Evolutionary conservation across 108 stramenopile species (phyloP).

Genomic region (Skeletonema grethae): DNA sequence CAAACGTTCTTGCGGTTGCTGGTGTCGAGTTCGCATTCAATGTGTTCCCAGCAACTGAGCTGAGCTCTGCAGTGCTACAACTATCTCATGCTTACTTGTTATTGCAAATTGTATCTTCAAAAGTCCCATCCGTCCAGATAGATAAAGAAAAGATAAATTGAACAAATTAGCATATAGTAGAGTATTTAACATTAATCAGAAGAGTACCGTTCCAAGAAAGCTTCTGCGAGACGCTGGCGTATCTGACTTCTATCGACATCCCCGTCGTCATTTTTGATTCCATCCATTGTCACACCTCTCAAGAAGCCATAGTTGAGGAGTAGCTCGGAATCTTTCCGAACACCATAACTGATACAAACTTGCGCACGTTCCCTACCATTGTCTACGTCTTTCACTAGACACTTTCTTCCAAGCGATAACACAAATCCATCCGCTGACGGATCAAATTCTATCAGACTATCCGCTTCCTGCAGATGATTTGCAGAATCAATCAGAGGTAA

Average conservation of each 20-base stretch:
- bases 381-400: slow-evolving; percentile 57
- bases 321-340: slow-evolving; percentile 64
- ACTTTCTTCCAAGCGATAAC: slow-evolving; percentile 56
- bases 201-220: slow-evolving; percentile 19
- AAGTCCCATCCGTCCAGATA: slow-evolving; percentile 18
- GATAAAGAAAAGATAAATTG: not conserved
- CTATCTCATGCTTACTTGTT: slow-evolving; percentile 63
- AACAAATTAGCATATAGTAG: not conserved
- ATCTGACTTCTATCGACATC: slow-evolving; percentile 17
- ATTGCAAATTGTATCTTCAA: slow-evolving; percentile 16
- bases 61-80: slow-evolving; percentile 85
- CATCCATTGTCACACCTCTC: slow-evolving; percentile 42
- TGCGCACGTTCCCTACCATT: slow-evolving; percentile 51
- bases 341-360: slow-evolving; percentile 75
- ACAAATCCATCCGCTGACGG: slow-evolving; percentile 57
- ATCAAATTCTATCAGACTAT: slow-evolving; percentile 73
- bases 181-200: slow-evolving; percentile 10
- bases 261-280: slow-evolving; percentile 14
- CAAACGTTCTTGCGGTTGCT: slow-evolving; percentile 23
- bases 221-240: slow-evolving; percentile 34
- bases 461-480: slow-evolving; percentile 75
- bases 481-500: slow-evolving; percentile 81
- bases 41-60: slow-evolving; percentile 89
- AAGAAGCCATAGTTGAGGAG: slow-evolving; percentile 82
- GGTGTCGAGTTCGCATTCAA: slow-evolving; percentile 88